phyloP scores from a whole-genome alignment of 2,329 filamentous ascomycete species.

The Triangularia setosa region DNA sequence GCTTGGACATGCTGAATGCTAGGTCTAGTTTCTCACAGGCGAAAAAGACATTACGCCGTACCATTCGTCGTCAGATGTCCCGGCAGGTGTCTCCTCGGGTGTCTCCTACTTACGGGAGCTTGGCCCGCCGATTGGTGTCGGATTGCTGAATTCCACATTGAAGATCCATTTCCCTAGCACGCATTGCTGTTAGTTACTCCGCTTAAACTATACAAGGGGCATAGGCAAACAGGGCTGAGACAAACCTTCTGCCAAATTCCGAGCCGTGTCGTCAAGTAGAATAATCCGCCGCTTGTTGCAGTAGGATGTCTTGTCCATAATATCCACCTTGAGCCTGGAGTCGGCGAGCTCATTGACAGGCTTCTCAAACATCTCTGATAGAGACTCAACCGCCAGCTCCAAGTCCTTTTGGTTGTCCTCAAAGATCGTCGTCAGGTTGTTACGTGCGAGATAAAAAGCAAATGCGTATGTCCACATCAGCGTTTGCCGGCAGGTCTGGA shows the following conservation, averaged over 20 bases:
- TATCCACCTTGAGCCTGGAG: constrained; percentile 92
- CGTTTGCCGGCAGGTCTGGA: constrained; percentile 96
- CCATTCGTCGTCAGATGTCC: too few relatives aligned
- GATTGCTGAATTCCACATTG: constrained; percentile 34
- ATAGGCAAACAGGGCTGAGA: background rate
- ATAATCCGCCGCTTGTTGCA: constrained; percentile 92
- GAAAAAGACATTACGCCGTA: too few relatives aligned
- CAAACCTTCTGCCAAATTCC: constrained; percentile 83
- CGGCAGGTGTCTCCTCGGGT: too few relatives aligned
- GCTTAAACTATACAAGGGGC: background rate
- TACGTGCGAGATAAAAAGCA: constrained; percentile 92
- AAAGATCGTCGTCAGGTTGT: constrained; percentile 95
- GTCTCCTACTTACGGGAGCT: constrained; percentile 26
- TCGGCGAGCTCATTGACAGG: constrained; percentile 80
- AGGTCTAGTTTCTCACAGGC: background rate
- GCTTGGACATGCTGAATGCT: background rate
- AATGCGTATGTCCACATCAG: constrained; percentile 99
- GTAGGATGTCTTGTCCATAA: constrained; percentile 97
- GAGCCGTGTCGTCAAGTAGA: constrained; percentile 84
- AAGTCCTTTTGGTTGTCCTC: constrained; percentile 98
- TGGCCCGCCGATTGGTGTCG: constrained; percentile 21
- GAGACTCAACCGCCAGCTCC: constrained; percentile 91
- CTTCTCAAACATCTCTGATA: constrained; percentile 99
- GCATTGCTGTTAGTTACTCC: constrained; percentile 25
- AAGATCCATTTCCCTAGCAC: constrained; percentile 44